Percentiles rank a stretch among this genome's conserved stretches.
These are phyloP conservation scores for Chaetomium fimeti DNA, from an alignment of 495 filamentous ascomycete genomes.

Conservation along the genomic window DNA sequence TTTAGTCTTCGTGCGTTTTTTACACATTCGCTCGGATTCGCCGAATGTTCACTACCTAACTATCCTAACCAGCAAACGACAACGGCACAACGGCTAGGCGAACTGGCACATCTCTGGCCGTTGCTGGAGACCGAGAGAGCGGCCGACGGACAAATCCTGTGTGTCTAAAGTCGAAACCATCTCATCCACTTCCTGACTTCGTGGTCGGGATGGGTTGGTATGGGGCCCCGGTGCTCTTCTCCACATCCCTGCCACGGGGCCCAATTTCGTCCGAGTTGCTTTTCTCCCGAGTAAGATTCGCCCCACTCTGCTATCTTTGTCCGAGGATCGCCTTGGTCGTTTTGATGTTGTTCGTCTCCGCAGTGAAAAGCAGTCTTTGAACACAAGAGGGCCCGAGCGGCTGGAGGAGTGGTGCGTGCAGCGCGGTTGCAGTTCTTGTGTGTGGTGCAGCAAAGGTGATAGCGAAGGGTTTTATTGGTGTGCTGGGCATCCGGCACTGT, in stretches of 20 bases:
- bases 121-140: too few relatives aligned
- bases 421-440: not conserved
- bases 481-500: constrained; percentile 11
- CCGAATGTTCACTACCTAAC: too few relatives aligned
- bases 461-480: constrained; percentile 3
- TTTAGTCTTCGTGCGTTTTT: too few relatives aligned
- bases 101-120: too few relatives aligned
- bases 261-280: not conserved
- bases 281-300: not conserved
- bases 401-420: not conserved
- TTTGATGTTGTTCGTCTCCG: not conserved
- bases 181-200: not conserved
- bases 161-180: not conserved
- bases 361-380: not conserved
- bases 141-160: too few relatives aligned
- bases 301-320: constrained; percentile 4
- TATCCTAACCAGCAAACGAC: too few relatives aligned
- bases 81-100: too few relatives aligned
- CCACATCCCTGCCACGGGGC: not conserved
- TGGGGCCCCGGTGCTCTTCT: not conserved
- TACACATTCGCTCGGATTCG: too few relatives aligned
- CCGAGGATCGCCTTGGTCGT: not conserved
- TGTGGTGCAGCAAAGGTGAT: not conserved
- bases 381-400: not conserved
- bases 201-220: not conserved